phyloP scores from a whole-genome alignment of 2,329 filamentous ascomycete genomes.

The Laburnicola sp. region DNA sequence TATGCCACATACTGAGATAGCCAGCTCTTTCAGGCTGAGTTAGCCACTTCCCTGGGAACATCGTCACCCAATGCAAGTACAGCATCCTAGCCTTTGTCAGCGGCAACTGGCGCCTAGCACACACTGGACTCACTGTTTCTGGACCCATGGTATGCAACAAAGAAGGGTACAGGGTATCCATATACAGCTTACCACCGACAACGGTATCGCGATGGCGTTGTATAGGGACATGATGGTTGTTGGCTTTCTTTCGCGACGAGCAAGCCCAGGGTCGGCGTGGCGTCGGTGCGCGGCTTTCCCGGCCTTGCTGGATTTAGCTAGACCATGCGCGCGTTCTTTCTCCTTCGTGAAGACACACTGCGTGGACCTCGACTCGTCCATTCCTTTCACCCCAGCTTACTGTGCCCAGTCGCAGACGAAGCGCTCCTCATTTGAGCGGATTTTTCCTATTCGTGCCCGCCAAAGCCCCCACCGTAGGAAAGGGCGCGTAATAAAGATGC shows the following conservation, averaged over 20 bases:
- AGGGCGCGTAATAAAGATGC: no score
- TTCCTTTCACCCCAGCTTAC: no score
- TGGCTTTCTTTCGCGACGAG: not conserved
- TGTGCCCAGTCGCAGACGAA: no score
- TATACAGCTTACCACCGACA: slow-evolving; percentile 37
- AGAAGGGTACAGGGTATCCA: slow-evolving; percentile 41
- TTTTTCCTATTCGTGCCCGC: no score
- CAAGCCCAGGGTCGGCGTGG: no score
- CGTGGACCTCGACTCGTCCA: no score
- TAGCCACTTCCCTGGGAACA: slow-evolving; percentile 43
- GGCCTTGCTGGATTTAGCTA: no score
- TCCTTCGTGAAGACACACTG: no score
- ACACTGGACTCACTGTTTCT: slow-evolving; percentile 32
- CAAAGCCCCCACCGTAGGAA: no score
- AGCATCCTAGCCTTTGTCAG: slow-evolving; percentile 35
- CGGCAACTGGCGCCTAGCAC: not conserved
- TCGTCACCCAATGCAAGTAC: slow-evolving; percentile 41
- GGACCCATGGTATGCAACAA: slow-evolving; percentile 43
- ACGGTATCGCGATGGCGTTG: slow-evolving; percentile 21
- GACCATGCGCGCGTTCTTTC: no score
- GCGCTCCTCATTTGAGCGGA: no score
- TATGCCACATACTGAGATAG: slow-evolving; percentile 35
- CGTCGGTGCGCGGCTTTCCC: no score
- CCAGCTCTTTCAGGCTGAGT: slow-evolving; percentile 43
- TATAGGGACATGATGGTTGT: slow-evolving; percentile 26